Conservation (phyloP, 805 yeast species). For the Candida khao-thaluensis region DNA sequence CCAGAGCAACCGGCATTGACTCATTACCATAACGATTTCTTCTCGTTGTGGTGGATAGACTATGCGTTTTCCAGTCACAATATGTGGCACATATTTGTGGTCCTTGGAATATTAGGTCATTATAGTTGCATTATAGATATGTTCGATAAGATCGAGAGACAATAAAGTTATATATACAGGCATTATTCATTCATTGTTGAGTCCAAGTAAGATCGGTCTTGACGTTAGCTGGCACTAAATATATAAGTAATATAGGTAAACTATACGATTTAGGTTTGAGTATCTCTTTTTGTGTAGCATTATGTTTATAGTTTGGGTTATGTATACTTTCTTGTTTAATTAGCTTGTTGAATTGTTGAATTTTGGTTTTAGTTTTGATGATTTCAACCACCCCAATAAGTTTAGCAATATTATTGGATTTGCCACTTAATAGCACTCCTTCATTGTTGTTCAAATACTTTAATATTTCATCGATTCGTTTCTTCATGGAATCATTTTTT, state of each 20-base stretch:
- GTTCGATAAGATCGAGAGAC: conserved; percentile 38
- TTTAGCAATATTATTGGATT: conserved; percentile 11
- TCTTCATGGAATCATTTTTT: conserved; percentile 13
- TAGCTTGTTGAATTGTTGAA: conserved; percentile 15
- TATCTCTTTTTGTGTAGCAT: not conserved
- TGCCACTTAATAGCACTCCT: conserved; percentile 10
- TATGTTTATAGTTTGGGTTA: conserved; percentile 10
- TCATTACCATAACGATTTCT: conserved; percentile 39
- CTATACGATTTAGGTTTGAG: conserved; percentile 6
- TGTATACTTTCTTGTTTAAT: conserved; percentile 10
- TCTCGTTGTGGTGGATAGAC: conserved; percentile 82
- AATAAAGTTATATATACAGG: conserved; percentile 19
- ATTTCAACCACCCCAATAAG: conserved; percentile 15
- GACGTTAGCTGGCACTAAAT: conserved; percentile 44
- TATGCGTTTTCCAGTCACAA: conserved; percentile 78
- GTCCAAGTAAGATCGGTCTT: conserved; percentile 35
- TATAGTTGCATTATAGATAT: conserved; percentile 75
- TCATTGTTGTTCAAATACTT: not conserved
- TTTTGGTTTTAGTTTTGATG: conserved; percentile 10
- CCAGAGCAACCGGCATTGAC: conserved; percentile 32
- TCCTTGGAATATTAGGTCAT: conserved; percentile 87
- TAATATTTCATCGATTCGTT: conserved; percentile 12
- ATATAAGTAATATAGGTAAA: conserved; percentile 15
- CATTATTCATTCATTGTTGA: conserved; percentile 26
- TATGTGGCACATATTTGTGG: conserved; percentile 90